These are phyloP conservation scores for Pleurotus ostreatus DNA, from an alignment of 768 basidiomycete genomes.

Conservation along the genomic window DNA sequence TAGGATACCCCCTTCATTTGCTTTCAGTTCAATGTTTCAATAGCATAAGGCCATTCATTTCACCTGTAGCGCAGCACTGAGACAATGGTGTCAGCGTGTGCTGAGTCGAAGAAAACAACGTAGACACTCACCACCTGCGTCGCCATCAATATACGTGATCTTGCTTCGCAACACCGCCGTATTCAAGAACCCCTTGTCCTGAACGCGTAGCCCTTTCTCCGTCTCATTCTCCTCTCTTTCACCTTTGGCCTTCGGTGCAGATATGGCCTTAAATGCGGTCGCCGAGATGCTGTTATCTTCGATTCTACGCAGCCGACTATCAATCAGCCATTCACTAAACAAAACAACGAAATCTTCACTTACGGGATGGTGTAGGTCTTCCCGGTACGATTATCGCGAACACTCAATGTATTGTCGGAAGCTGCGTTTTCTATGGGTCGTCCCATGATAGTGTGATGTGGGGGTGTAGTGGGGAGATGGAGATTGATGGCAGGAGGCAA, in stretches of 20 bases:
- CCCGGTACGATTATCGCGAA: conserved; percentile 83
- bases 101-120: not conserved
- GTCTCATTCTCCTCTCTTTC: conserved; percentile 83
- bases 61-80: conserved; percentile 73
- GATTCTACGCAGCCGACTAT: conserved; percentile 44
- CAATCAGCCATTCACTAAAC: no score
- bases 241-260: conserved; percentile 48
- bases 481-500: not conserved
- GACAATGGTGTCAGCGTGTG: not conserved
- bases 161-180: conserved; percentile 76
- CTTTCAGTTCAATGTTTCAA: not conserved
- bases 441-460: conserved; percentile 7
- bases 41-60: not conserved
- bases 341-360: conserved; percentile 22
- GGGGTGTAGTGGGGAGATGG: not conserved
- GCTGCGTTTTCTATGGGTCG: conserved; percentile 4
- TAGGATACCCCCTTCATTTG: conserved; percentile 74
- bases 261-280: conserved; percentile 76
- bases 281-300: conserved; percentile 76
- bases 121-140: conserved; percentile 58
- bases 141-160: conserved; percentile 92
- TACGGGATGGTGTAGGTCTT: conserved; percentile 72
- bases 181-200: conserved; percentile 80
- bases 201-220: conserved; percentile 72
- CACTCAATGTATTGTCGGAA: conserved; percentile 38